Evolutionary conservation across 129 eudicot species (phyloP), one percentile per base, ranked within the genome.

Genomic region (Cynara cardunculus): DNA sequence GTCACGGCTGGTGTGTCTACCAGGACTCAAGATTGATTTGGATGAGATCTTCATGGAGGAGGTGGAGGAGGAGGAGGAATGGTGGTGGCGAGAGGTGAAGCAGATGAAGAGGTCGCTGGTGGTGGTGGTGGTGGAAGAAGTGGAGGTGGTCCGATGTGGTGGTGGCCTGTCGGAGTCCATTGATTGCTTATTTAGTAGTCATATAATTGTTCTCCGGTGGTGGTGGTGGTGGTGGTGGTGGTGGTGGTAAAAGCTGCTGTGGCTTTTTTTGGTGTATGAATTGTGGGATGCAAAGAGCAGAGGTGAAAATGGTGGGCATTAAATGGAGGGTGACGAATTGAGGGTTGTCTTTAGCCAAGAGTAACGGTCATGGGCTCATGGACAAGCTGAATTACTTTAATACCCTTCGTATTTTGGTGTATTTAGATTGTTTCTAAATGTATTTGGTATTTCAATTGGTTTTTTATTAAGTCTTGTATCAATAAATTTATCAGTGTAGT

Each of bases 21-120:
- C 91, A 2, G 97, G 97, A 65, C 90, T 87, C 59, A 89, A 85
- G 76, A 88, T 87, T 0, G 98, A 90, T 79, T 87, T 87, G 25
- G 94, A 85, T 5, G 90, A 78, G 84, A 85, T 78, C 24, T 86
- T 90, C 90, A 89, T 90, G 75, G 96, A 81, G 30, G 91, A 83
- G 0, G 90, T 80, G 21, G 85, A 56, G 59, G 59, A 0, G 24
- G 49, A 19, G 66, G 26, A 14, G 6, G 9, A 3, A 10, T 81
- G 26, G 56, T 68, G 77, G 81, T 76, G 93, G 73, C 94, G 91
- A 5, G 85, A 81, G 62, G 86, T 85, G 90, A 95, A 95, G 89
- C 97, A 92, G 53, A 90, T 89, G 89, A 95, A 90, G 72, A 95
- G 90, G 89, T 94, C 96, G 49, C 84, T 83, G 12, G 84, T 85